Percentiles rank a stretch among this genome's conserved stretches.
Conservation (phyloP, 1,284 basidiomycete species). For the Clitocybe nebularis region DNA sequence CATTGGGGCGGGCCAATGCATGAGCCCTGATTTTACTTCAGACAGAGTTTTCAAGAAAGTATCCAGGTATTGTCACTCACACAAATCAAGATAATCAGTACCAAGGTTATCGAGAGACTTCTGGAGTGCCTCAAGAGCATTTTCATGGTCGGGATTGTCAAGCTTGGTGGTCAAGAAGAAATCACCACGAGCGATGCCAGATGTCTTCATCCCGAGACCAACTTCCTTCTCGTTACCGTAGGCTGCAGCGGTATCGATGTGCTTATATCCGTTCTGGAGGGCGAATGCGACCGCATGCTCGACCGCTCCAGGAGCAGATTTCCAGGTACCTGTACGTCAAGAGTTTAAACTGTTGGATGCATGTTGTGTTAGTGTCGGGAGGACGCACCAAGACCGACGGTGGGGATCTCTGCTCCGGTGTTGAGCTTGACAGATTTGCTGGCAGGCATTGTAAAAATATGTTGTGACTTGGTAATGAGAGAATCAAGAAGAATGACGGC, state of each 20-base stretch:
- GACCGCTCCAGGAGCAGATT: constrained; percentile 60
- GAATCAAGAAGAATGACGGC: too few relatives aligned
- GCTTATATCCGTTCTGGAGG: constrained; percentile 69
- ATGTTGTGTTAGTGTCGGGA: constrained; percentile 1
- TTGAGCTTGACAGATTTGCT: constrained; percentile 57
- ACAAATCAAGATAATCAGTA: constrained; percentile 76
- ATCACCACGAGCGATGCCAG: constrained; percentile 60
- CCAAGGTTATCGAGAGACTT: constrained; percentile 67
- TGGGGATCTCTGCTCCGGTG: constrained; percentile 72
- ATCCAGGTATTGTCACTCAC: constrained; percentile 36
- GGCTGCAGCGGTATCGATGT: constrained; percentile 61
- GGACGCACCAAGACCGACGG: constrained; percentile 64
- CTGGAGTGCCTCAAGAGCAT: constrained; percentile 63
- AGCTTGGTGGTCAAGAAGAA: constrained; percentile 77
- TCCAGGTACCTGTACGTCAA: constrained; percentile 64
- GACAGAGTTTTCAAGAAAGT: constrained; percentile 14
- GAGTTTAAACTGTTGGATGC: constrained; percentile 1
- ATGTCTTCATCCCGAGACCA: constrained; percentile 73
- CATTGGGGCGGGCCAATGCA: constrained; percentile 79
- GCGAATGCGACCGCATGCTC: constrained; percentile 71
- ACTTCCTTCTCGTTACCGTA: constrained; percentile 68
- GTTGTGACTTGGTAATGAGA: too few relatives aligned
- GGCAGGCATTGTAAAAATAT: constrained; percentile 42
- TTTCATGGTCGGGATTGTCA: constrained; percentile 66
- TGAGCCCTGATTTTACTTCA: constrained; percentile 46